Evolutionary conservation across 371 early-diverging fungal species (phyloP), one percentile per base, ranked within the genome.

Genomic region (Actinomucor elegans): DNA sequence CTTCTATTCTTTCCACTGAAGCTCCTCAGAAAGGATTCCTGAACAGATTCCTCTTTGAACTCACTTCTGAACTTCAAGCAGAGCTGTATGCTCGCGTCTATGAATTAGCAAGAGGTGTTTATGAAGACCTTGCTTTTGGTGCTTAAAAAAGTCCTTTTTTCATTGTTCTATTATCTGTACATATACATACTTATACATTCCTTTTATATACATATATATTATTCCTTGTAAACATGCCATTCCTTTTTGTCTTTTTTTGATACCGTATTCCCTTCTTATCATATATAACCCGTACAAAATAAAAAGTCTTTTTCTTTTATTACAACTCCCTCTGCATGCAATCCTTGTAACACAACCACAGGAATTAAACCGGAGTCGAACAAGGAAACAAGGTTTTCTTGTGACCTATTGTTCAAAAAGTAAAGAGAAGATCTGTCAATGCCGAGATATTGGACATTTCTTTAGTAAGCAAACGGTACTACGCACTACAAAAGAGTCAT

Each of bases 51-150:
- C n/a, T 55, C 1, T 32, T 33, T 28, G 50, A 55, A 32, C 40
- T 60, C 31, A 44, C 24, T 18, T 26, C 50, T 21, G 55, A 55
- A 27, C 36, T 60, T 28, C 61, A 60, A 44, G 36, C 55, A 10
- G 48, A 60, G 45, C 18, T 60, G 9, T 55, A 55, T 28, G 28
- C 31, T n/a, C 55, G 51, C 21, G 45, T 55, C 9, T 49, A 49
- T 23, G 55, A 55, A 31, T 34, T 60, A 24, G 50, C 61, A 8
- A 44, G 23, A 37, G 28, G 35, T 18, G 43, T 60, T 26, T 55
- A 54, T 28, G 55, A 60, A 50, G 61, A 60, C 20, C 43, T 59
- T 29, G 48, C 48, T 35, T 53, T 53, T 31, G 41, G 35, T 20
- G 21, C 37, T 18, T 54, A 46, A 32, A n/a, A 20, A n/a, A n/a